A percentile compares a stretch with the other conserved stretches of the same genome.
Conservation (phyloP, 2,329 filamentous ascomycete species). For the Cytospora paraplurivora region DNA sequence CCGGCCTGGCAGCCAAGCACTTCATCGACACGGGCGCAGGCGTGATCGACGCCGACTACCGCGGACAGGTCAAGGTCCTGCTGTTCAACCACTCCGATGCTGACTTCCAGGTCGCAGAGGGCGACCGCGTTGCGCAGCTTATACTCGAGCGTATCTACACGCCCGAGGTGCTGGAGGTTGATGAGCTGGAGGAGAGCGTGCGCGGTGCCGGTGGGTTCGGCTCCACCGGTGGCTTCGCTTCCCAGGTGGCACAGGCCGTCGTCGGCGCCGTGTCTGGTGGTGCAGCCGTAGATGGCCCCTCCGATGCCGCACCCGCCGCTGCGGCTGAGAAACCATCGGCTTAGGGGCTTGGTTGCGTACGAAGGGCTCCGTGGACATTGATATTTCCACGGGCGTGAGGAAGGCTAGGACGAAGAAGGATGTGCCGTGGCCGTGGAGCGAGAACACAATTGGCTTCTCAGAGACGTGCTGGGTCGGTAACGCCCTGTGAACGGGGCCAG, state of each 20-base stretch:
- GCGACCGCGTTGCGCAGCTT: conserved; percentile 91
- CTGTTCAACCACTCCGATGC: conserved; percentile 88
- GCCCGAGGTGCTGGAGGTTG: conserved; percentile 86
- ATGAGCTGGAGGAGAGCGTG: conserved; percentile 86
- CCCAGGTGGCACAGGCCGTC: not conserved
- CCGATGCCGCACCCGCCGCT: conserved; percentile 6
- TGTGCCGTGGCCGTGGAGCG: conserved; percentile 25
- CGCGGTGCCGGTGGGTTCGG: conserved; percentile 90
- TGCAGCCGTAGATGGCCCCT: conserved; percentile 3
- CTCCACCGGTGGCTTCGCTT: conserved; percentile 66
- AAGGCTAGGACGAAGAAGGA: conserved; percentile 20
- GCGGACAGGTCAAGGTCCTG: conserved; percentile 89
- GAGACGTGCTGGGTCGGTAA: conserved; percentile 25
- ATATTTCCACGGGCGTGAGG: not conserved
- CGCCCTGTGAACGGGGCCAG: conserved; percentile 9
- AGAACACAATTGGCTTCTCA: conserved; percentile 19
- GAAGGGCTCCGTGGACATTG: conserved; percentile 14
- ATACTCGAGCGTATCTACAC: conserved; percentile 94
- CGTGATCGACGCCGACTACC: conserved; percentile 97
- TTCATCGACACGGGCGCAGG: conserved; percentile 96
- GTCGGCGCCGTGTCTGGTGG: conserved; percentile 12
- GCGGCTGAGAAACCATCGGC: conserved; percentile 25
- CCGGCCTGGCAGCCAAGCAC: conserved; percentile 88
- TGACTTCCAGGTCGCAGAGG: conserved; percentile 80
- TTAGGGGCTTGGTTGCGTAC: conserved; percentile 26